phyloP scores from a whole-genome alignment of 208 protist species.

The Balamuthia mandrillaris region DNA sequence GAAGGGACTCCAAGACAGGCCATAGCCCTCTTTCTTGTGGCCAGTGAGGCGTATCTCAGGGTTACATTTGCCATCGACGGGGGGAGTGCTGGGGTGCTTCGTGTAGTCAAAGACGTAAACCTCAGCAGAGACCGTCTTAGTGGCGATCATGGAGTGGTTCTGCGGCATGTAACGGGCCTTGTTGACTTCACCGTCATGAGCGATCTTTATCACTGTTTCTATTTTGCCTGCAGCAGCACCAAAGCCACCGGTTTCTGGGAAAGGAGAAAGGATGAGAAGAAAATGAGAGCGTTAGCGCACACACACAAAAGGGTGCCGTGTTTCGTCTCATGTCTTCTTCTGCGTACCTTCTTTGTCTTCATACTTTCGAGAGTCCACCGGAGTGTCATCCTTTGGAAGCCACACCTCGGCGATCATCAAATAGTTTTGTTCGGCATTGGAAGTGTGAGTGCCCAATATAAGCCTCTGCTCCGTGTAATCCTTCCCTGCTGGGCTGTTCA shows the following conservation, averaged over 20 bases:
- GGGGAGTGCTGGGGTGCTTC: slow-evolving; percentile 72
- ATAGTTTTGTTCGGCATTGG: slow-evolving; percentile 82
- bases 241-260: slow-evolving; percentile 63
- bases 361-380: slow-evolving; percentile 59
- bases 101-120: slow-evolving; percentile 83
- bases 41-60: slow-evolving; percentile 75
- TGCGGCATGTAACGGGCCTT: slow-evolving; percentile 86
- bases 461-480: slow-evolving; percentile 71
- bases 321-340: too few relatives aligned
- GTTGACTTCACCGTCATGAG: slow-evolving; percentile 83
- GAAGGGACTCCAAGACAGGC: slow-evolving; percentile 73
- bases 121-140: slow-evolving; percentile 73
- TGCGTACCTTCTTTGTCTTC: slow-evolving; percentile 62
- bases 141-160: slow-evolving; percentile 82
- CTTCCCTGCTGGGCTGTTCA: slow-evolving; percentile 50
- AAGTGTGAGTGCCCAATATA: slow-evolving; percentile 87
- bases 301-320: too few relatives aligned
- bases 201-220: slow-evolving; percentile 75
- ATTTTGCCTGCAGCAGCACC: slow-evolving; percentile 63
- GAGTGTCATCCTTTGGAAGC: slow-evolving; percentile 69
- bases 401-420: slow-evolving; percentile 80
- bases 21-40: slow-evolving; percentile 81
- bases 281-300: background rate
- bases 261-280: background rate
- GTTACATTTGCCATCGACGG: slow-evolving; percentile 52